Conservation (phyloP, 768 basidiomycete genomes). For the Podaxis rugospora region DNA sequence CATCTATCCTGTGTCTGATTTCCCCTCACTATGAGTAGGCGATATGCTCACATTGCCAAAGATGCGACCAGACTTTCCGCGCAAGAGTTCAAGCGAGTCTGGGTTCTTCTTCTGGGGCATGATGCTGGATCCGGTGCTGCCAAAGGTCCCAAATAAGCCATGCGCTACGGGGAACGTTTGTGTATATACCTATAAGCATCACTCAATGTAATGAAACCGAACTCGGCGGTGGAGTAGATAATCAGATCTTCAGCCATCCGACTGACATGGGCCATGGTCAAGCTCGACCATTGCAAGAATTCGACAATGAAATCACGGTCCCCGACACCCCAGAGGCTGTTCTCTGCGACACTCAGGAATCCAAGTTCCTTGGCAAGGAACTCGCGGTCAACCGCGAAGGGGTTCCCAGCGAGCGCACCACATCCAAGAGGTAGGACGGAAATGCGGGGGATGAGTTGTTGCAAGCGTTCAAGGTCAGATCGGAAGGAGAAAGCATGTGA, state of each 20-base stretch:
- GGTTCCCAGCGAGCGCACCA: conserved; percentile 95
- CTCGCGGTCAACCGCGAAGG: conserved; percentile 90
- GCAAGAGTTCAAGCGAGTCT: conserved; percentile 90
- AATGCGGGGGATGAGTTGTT: conserved; percentile 81
- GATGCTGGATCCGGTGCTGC: conserved; percentile 95
- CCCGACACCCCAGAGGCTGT: conserved; percentile 94
- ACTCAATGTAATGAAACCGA: conserved; percentile 92
- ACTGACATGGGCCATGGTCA: conserved; percentile 92
- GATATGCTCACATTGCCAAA: conserved; percentile 74
- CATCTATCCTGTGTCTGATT: conserved; percentile 51
- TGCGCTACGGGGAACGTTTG: neutral
- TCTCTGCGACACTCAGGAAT: conserved; percentile 85
- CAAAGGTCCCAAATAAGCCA: neutral
- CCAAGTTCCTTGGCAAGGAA: conserved; percentile 89
- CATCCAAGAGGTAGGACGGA: conserved; percentile 92
- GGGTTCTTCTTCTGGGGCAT: conserved; percentile 99
- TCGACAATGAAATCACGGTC: conserved; percentile 98
- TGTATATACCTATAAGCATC: conserved; percentile 90
- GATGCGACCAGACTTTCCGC: conserved; percentile 92
- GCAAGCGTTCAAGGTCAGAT: conserved; percentile 82
- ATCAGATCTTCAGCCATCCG: conserved; percentile 95
- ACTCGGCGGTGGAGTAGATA: conserved; percentile 95
- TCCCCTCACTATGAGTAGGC: neutral
- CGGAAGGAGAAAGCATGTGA: conserved; percentile 93
- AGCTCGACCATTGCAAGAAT: conserved; percentile 93